Percentiles rank a stretch among this genome's conserved stretches.
Conservation (phyloP, 352 stramenopile genomes). For the Phytophthora citricola region DNA sequence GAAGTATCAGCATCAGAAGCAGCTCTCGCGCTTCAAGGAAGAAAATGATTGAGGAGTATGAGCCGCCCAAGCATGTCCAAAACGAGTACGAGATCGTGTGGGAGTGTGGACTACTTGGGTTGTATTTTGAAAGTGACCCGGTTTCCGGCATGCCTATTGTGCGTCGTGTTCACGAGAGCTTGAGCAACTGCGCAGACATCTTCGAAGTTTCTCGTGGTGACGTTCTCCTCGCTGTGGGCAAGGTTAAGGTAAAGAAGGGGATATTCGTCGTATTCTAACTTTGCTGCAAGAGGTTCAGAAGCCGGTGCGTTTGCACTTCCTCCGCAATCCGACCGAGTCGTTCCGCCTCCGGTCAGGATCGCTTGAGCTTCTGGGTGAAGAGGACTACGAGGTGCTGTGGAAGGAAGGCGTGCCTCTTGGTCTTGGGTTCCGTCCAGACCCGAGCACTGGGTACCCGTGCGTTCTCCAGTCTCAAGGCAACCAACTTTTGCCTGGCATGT, state of each 20-base stretch:
- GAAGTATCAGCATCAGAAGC: slow-evolving; percentile 49
- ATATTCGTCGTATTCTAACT: slow-evolving; percentile 79
- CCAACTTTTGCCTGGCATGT: slow-evolving; percentile 80
- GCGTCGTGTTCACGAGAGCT: slow-evolving; percentile 84
- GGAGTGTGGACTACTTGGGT: slow-evolving; percentile 80
- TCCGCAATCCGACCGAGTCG: slow-evolving; percentile 75
- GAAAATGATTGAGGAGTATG: slow-evolving; percentile 65
- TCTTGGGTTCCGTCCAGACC: slow-evolving; percentile 81
- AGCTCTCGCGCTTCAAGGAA: slow-evolving; percentile 65
- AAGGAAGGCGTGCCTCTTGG: slow-evolving; percentile 85
- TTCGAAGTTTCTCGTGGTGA: slow-evolving; percentile 85
- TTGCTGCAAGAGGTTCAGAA: slow-evolving; percentile 88
- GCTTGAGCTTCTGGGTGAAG: slow-evolving; percentile 77
- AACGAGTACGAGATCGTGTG: slow-evolving; percentile 91
- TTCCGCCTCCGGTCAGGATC: slow-evolving; percentile 74
- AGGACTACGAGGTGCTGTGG: slow-evolving; percentile 90
- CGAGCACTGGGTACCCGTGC: slow-evolving; percentile 76
- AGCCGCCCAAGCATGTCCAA: slow-evolving; percentile 67
- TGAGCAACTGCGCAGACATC: slow-evolving; percentile 89
- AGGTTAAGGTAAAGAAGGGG: slow-evolving; percentile 79
- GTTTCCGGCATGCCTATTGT: slow-evolving; percentile 87
- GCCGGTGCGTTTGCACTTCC: slow-evolving; percentile 76
- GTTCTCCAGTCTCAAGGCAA: slow-evolving; percentile 85
- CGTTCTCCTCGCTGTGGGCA: slow-evolving; percentile 78
- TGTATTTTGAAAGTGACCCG: slow-evolving; percentile 89